Evolutionary conservation across 768 basidiomycete species (phyloP).

Genomic region (Chalciporus pseudorubinellus): DNA sequence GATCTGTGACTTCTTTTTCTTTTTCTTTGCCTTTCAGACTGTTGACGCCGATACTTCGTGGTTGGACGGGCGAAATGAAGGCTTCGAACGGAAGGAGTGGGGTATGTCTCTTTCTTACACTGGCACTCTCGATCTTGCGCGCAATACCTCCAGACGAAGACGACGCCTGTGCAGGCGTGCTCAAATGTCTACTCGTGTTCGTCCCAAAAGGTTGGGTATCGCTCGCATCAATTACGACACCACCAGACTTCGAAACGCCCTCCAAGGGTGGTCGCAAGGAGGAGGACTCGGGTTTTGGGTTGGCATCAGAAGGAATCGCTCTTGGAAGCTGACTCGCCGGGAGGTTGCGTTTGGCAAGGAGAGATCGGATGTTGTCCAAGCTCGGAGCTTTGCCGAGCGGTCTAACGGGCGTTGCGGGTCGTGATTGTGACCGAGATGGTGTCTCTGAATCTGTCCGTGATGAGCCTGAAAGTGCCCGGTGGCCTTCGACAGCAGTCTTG

Average conservation of each 20-base stretch:
- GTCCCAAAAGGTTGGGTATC: not conserved
- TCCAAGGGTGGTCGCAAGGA: not conserved
- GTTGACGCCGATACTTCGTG: not conserved
- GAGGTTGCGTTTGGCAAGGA: slow-evolving; percentile 12
- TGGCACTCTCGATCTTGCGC: not conserved
- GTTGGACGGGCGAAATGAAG: slow-evolving; percentile 21
- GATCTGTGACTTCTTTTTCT: not conserved
- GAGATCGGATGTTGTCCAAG: slow-evolving; percentile 13
- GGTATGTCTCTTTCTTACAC: not conserved
- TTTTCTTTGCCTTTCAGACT: not conserved
- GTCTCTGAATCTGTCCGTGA: not conserved
- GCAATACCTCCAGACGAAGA: not conserved
- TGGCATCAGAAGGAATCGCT: not conserved
- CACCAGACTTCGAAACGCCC: not conserved
- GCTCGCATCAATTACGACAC: not conserved
- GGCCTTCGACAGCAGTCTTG: not conserved
- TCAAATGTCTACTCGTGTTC: too few relatives aligned
- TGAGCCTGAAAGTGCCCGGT: not conserved
- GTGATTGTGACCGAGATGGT: not conserved
- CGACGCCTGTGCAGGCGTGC: slow-evolving; percentile 5
- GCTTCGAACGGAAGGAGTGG: slow-evolving; percentile 14
- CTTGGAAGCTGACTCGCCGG: not conserved
- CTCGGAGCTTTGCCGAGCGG: slow-evolving; percentile 11
- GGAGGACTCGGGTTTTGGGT: not conserved
- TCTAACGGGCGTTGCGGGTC: slow-evolving; percentile 2